These are phyloP conservation scores for Beauveria bassiana DNA, from an alignment of 2,329 filamentous ascomycete genomes.

Conservation along the genomic window DNA sequence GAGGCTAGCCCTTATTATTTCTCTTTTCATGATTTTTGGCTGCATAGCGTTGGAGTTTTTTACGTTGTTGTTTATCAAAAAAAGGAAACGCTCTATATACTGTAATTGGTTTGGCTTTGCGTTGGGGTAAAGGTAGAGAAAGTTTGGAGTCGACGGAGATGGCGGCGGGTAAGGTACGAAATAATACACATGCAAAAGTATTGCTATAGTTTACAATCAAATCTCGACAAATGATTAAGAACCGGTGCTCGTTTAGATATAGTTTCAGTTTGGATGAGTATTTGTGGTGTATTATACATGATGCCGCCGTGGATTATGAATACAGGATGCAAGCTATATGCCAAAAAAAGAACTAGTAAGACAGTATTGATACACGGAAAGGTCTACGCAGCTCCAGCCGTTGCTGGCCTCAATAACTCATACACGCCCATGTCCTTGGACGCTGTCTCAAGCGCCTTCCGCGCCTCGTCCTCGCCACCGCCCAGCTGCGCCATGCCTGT, in stretches of 20 bases:
- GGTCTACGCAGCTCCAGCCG: not conserved
- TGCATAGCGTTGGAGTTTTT: conserved; percentile 40
- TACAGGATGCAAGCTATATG: not conserved
- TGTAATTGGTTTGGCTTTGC: not conserved
- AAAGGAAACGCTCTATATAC: not conserved
- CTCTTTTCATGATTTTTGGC: conserved; percentile 3
- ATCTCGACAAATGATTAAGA: no score
- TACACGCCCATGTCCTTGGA: conserved; percentile 38
- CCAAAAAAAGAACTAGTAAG: not conserved
- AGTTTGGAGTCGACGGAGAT: no score
- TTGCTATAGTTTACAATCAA: no score
- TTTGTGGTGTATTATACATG: not conserved
- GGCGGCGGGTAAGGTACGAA: no score
- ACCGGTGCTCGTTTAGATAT: not conserved
- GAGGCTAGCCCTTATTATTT: not conserved
- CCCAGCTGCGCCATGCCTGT: conserved; percentile 26
- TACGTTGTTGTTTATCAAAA: not conserved
- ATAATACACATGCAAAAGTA: no score
- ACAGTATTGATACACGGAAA: not conserved
- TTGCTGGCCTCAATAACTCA: conserved; percentile 21
- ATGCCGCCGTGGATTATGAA: not conserved
- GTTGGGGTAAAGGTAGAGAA: no score
- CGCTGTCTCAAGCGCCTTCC: conserved; percentile 23
- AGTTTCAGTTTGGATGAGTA: not conserved
- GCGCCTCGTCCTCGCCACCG: conserved; percentile 17